Evolutionary conservation across 1,284 basidiomycete species (phyloP), one percentile per base, ranked within the genome.

Genomic region (Ganoderma leucocontextum): DNA sequence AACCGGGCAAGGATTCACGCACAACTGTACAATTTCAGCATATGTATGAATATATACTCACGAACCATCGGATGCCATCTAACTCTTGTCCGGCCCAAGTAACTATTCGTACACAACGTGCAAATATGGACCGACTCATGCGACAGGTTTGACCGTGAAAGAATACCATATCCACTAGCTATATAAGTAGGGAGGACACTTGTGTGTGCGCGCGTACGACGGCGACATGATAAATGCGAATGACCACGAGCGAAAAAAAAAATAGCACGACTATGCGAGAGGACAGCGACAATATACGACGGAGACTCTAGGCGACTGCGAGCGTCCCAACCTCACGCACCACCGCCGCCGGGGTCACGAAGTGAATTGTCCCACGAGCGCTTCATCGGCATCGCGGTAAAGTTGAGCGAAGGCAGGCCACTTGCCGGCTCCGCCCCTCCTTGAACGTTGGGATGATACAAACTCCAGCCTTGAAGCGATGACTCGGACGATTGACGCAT

Each of bases 381-480:
- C 49, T 72, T 72, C 68, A 66, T 60, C 19, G 69, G 69, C n/a
- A 67, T 33, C 42, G 15, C 53, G n/a, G 29, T 52, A 35, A 59
- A 63, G 65, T 60, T 57, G 49, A 29, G 39, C 35, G 58, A 19
- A 4, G 58, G 38, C 38, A 59, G 3, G 12, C 36, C 38, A 13
- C 22, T 15, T 29, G 29, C 29, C 38, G 58, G 10, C 12, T 38
- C 19, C n/a, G 10, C 22, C 22, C 47, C 47, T 25, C 47, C 47
- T 39, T n/a, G n/a, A n/a, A n/a, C n/a, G n/a, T n/a, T 65, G 60
- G 52, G 64, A 12, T 39, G 33, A 55, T 69, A 72, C 8, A 64
- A 55, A 41, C 69, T 71, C 72, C 72, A 73, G 52, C 67, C 72
- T 58, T 70, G 71, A 10, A 73, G 65, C 57, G 66, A 60, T n/a